These are phyloP conservation scores for Polymyxa betae DNA, from an alignment of 208 protist species.

Conservation along the genomic window DNA sequence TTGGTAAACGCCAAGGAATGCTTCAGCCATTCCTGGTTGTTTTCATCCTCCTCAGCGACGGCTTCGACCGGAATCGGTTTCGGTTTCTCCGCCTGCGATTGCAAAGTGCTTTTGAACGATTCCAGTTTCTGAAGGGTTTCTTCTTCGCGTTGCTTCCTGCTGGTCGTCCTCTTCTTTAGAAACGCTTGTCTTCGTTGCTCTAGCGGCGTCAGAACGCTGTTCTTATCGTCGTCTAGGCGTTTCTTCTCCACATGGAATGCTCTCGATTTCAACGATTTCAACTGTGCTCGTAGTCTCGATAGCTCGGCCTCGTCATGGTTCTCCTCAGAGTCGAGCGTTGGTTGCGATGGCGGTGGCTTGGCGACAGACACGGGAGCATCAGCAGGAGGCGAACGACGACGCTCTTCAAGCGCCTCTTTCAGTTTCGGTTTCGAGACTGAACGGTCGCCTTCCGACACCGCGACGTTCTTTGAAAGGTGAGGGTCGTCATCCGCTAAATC, in stretches of 20 bases:
- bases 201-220: not conserved
- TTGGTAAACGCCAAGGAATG: not conserved
- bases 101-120: no score
- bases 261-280: not conserved
- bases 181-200: not conserved
- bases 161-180: not conserved
- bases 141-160: not conserved
- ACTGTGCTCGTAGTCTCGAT: not conserved
- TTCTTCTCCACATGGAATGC: not conserved
- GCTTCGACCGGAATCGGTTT: not conserved
- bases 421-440: not conserved
- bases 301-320: not conserved
- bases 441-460: no score
- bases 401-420: not conserved
- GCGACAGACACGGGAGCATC: not conserved
- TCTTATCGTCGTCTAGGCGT: not conserved
- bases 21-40: not conserved
- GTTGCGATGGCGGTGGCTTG: not conserved
- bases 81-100: not conserved
- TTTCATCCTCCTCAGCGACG: not conserved
- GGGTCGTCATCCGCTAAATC: not conserved
- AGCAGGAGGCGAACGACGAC: not conserved
- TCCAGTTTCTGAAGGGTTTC: no score
- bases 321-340: no score
- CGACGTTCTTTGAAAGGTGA: no score